Base-by-base conservation (phyloP, 352 stramenopile species). In the Aphanomyces invadans region DNA sequence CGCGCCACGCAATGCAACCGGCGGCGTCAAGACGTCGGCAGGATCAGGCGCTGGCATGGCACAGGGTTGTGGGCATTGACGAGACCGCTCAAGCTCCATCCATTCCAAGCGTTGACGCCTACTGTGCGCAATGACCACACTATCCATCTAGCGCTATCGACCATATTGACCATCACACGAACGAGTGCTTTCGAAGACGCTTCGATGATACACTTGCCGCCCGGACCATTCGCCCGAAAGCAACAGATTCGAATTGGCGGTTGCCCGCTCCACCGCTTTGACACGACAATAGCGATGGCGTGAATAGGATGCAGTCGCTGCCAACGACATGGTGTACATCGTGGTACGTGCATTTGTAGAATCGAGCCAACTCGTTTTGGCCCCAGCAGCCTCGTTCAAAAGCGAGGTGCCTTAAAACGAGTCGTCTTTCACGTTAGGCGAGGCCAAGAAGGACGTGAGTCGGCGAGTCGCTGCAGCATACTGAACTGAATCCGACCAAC, bases 141-240 rank as follows among this genome's bases (percentile, higher is more conserved):
- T 0, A 72, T 52, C 74, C 75, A 84, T 19, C 76, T 76, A 0
- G 68, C 71, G 11, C 25, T 29, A n/a, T 19, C 28, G 29, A 69
- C 71, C 54, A 73, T 68, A 4, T 71, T 51, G 5, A 83, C 49
- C 39, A 83, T 76, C 5, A 64, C 62, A 4, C 53, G n/a, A 0
- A 70, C 76, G 29, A 83, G 76, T 19, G 69, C 52, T 17, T 65
- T 69, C 36, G 81, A 74, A 12, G 69, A 55, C n/a, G 64, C 61
- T 17, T 51, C 31, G 48, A 76, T 72, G 10, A 69, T 62, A 59
- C 80, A 74, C 19, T 71, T 70, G 28, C 62, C 56, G 51, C 68
- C 69, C 3, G 65, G 44, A 26, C 76, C 80, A 87, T 49, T 88
- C 76, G n/a, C 78, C 78, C 19, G 86, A 48, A 51, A 81, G 80